Percentiles rank a stretch among this genome's conserved stretches.
These are phyloP conservation scores for Termitomyces sp. DNA, from an alignment of 768 basidiomycete species.

Conservation along the genomic window DNA sequence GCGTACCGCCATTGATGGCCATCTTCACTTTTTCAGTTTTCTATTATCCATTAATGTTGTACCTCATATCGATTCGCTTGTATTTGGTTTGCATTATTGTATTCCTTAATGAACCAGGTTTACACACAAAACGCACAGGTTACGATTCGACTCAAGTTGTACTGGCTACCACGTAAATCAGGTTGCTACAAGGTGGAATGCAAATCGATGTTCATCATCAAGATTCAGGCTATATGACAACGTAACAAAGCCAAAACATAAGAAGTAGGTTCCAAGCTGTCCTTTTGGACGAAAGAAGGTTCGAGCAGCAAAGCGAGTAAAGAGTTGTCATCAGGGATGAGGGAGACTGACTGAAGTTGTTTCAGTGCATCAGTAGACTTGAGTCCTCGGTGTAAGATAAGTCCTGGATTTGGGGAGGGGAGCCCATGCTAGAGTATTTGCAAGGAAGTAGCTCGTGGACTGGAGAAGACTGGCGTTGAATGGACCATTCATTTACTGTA, in stretches of 20 bases:
- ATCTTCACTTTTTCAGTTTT: not conserved
- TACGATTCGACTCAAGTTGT: too few relatives aligned
- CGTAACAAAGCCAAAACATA: not conserved
- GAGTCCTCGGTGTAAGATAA: too few relatives aligned
- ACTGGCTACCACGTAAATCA: not conserved
- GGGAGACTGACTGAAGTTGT: too few relatives aligned
- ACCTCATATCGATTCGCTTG: not conserved
- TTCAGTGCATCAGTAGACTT: too few relatives aligned
- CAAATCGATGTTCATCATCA: not conserved
- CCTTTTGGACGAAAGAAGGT: not conserved
- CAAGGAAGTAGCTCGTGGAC: too few relatives aligned
- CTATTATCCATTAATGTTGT: conserved; percentile 7
- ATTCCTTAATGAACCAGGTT: not conserved
- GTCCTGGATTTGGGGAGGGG: too few relatives aligned
- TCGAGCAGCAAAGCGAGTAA: not conserved
- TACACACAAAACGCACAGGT: too few relatives aligned
- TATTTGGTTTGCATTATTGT: not conserved
- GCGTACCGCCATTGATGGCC: not conserved
- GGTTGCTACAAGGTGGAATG: not conserved
- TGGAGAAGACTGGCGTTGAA: too few relatives aligned
- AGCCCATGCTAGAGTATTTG: too few relatives aligned
- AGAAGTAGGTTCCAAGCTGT: not conserved
- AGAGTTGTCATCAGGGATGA: too few relatives aligned
- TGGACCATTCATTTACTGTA: too few relatives aligned
- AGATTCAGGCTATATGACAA: not conserved